Evolutionary conservation across 305 asterid species (phyloP), one percentile per base, ranked within the genome.

Genomic region (Solanum hybrid): DNA sequence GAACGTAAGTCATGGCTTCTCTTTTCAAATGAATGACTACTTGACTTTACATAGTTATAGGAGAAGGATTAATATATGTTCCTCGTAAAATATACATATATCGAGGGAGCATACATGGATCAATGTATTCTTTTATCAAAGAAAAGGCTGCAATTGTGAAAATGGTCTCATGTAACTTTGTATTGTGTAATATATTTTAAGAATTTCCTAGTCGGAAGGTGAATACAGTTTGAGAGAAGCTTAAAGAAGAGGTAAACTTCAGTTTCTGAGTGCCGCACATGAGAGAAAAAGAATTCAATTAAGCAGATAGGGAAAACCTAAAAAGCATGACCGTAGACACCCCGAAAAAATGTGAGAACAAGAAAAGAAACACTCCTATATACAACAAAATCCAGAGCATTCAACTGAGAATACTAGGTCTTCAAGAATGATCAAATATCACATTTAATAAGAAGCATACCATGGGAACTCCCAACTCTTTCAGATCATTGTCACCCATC

Each of bases 401-500:
- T 83, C 73, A 83, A 41, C 87, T 83, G 87, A 41, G 73, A 27
- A 41, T 4, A 82, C 26, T 83, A 84, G 76, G 88, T 84, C 77
- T 20, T 22, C 77, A 32, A 85, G 41, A 85, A 85, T 85, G 45
- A 85, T 51, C 45, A 85, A 31, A 57, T 57, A 57, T 85, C 77
- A 33, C 32, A 85, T 57, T 85, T 51, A 32, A 57, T 57, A 41
- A 86, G 88, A 84, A 72, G 57, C 88, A 89, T 96, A 97, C 99
- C 99, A 96, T 96, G 75, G 99, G 99, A 90, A 97, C 91, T 85
- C 99, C 99, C 93, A 96, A 84, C 91, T 95, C 99, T 92, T 96
- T 96, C 87, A 96, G 98, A 92, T 97, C 99, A 89, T 90, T 89
- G 93, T 96, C 99, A 68, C 96, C 90, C 99, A 96, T 96, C 91